phyloP scores from a whole-genome alignment of 2,329 filamentous ascomycete genomes.

The Aurifilum marmelostoma region DNA sequence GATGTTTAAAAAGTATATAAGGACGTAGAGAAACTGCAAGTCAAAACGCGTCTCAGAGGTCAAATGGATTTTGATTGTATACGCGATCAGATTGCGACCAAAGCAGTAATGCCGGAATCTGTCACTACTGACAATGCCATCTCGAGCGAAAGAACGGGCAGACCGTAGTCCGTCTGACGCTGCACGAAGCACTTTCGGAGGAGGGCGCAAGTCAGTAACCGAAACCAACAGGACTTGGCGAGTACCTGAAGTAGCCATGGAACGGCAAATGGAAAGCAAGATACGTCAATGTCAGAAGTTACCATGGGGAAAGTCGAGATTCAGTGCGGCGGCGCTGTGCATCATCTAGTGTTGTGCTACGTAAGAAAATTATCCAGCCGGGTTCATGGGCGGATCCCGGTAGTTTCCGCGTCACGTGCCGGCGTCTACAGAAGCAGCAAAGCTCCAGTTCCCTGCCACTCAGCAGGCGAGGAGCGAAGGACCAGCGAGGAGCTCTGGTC shows the following conservation, averaged over 20 bases:
- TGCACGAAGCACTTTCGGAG: background rate
- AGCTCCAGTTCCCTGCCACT: conserved; percentile 12
- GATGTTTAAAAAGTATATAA: background rate
- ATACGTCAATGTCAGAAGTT: background rate
- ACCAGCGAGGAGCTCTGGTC: conserved; percentile 19
- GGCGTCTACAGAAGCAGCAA: background rate
- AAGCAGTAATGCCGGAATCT: background rate
- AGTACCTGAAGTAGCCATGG: background rate
- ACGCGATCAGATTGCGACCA: background rate
- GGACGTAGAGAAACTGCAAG: background rate
- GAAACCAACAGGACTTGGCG: no score
- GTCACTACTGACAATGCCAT: background rate
- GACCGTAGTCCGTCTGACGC: background rate
- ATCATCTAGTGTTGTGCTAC: background rate
- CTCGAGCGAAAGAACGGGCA: background rate
- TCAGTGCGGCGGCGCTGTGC: background rate
- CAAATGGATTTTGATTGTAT: background rate
- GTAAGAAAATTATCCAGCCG: background rate
- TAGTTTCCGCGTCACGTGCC: conserved; percentile 15
- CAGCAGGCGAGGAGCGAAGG: background rate
- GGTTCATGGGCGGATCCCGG: background rate
- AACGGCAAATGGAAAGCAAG: background rate
- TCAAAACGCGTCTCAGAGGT: background rate
- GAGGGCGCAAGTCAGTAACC: no score
- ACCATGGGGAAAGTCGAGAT: background rate